Conservation (phyloP, 2,329 filamentous ascomycete species). For the Coleophoma cylindrospora region DNA sequence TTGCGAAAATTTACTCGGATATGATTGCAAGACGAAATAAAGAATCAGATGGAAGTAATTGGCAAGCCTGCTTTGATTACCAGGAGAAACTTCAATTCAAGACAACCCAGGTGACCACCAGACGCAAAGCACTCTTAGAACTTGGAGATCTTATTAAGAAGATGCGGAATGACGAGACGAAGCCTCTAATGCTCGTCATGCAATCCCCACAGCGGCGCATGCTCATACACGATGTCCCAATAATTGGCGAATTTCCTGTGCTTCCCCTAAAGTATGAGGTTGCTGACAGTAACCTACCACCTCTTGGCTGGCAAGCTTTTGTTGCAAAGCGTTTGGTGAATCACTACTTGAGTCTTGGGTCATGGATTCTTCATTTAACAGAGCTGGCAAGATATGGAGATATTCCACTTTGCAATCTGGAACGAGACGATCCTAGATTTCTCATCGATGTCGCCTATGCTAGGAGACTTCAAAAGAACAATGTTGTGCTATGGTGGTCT, state of each 20-base stretch:
- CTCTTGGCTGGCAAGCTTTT: conserved; percentile 89
- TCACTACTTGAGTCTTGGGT: conserved; percentile 88
- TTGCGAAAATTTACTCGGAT: conserved; percentile 83
- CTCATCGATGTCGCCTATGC: conserved; percentile 96
- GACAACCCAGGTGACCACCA: conserved; percentile 80
- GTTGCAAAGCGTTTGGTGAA: conserved; percentile 80
- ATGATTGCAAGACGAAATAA: conserved; percentile 60
- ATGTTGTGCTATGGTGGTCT: conserved; percentile 97
- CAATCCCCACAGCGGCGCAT: conserved; percentile 83
- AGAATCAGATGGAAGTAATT: conserved; percentile 63
- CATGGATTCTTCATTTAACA: conserved; percentile 86
- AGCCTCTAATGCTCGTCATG: conserved; percentile 78
- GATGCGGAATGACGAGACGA: conserved; percentile 77
- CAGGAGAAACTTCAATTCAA: conserved; percentile 84
- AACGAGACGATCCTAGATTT: conserved; percentile 89
- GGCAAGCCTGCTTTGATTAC: conserved; percentile 81
- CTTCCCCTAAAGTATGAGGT: conserved; percentile 77
- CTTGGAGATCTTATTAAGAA: conserved; percentile 85
- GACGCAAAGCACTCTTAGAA: conserved; percentile 83
- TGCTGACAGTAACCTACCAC: conserved; percentile 80
- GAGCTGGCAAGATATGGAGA: conserved; percentile 89
- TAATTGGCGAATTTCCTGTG: conserved; percentile 78
- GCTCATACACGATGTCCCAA: conserved; percentile 78
- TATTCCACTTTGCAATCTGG: conserved; percentile 90
- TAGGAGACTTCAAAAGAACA: conserved; percentile 80